Conservation (phyloP, 805 yeast species). For the Hanseniaspora nectarophila region DNA sequence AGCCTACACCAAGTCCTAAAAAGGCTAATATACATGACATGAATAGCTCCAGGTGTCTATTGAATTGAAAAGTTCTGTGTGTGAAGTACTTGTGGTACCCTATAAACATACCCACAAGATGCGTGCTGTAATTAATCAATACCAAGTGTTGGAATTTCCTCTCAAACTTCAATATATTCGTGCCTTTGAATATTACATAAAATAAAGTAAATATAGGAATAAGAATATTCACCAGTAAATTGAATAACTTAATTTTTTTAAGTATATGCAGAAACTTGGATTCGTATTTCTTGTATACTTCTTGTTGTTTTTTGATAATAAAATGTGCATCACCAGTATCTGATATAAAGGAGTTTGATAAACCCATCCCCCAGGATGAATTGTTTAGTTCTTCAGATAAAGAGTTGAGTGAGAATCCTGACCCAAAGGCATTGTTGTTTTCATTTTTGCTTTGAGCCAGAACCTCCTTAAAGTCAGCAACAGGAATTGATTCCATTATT, state of each 20-base stretch:
- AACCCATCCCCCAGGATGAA: constrained; percentile 8
- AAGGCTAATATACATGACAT: constrained; percentile 17
- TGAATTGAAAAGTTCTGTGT: constrained; percentile 22
- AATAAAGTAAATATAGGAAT: constrained; percentile 22
- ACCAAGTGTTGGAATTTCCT: constrained; percentile 8
- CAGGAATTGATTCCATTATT: constrained; percentile 4
- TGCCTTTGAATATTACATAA: constrained; percentile 19
- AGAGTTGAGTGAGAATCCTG: background rate
- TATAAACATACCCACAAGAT: constrained; percentile 21
- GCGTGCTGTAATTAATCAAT: constrained; percentile 13
- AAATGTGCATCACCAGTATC: background rate
- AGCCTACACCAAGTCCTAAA: constrained; percentile 23
- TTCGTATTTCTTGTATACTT: constrained; percentile 16
- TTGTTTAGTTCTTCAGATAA: background rate
- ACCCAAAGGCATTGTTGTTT: background rate
- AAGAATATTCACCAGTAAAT: constrained; percentile 20
- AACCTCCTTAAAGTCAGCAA: constrained; percentile 2
- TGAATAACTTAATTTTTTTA: constrained; percentile 22
- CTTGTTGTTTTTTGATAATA: constrained; percentile 8
- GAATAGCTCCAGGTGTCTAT: constrained; percentile 16
- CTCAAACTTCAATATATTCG: constrained; percentile 15
- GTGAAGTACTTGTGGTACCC: constrained; percentile 25
- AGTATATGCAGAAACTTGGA: constrained; percentile 23
- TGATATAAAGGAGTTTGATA: constrained; percentile 2
- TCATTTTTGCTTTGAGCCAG: background rate